Percentiles rank a stretch among this genome's conserved stretches.
phyloP scores from a whole-genome alignment of 352 stramenopile genomes.

The Phytophthora palmivora region DNA sequence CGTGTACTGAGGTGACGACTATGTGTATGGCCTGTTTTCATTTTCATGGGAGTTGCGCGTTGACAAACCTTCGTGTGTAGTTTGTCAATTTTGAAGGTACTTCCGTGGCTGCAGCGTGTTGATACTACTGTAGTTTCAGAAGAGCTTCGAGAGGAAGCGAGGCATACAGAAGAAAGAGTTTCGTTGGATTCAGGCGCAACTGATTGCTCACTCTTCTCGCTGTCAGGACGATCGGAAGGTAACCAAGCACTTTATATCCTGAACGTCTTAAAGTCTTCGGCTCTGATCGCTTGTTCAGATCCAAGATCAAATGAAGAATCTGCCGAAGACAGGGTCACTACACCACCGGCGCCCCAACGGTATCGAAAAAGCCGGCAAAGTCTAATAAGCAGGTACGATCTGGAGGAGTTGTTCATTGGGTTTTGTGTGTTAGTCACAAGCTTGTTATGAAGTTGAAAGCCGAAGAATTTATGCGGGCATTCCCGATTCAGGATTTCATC shows the following conservation, averaged over 20 bases:
- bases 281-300: conserved; percentile 5
- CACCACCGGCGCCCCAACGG: not conserved
- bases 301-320: not conserved
- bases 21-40: conserved; percentile 40
- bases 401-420: not conserved
- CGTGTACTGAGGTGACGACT: conserved; percentile 61
- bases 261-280: not conserved
- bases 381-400: conserved; percentile 31
- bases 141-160: conserved; percentile 49
- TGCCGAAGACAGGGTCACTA: not conserved
- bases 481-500: conserved; percentile 81
- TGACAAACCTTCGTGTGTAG: conserved; percentile 12
- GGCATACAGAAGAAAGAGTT: conserved; percentile 44
- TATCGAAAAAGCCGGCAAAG: conserved; percentile 9
- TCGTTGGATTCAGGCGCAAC: conserved; percentile 43
- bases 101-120: conserved; percentile 62
- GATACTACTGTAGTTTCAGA: conserved; percentile 56
- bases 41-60: too few species aligned
- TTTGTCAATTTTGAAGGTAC: conserved; percentile 39
- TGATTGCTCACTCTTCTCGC: conserved; percentile 36
- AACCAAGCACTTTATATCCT: not conserved
- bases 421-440: not conserved
- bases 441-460: conserved; percentile 40
- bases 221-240: conserved; percentile 28
- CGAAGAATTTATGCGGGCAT: conserved; percentile 70